Conservation (phyloP, 2,329 filamentous ascomycete genomes). For the Tolypocladium cylindrosporum region DNA sequence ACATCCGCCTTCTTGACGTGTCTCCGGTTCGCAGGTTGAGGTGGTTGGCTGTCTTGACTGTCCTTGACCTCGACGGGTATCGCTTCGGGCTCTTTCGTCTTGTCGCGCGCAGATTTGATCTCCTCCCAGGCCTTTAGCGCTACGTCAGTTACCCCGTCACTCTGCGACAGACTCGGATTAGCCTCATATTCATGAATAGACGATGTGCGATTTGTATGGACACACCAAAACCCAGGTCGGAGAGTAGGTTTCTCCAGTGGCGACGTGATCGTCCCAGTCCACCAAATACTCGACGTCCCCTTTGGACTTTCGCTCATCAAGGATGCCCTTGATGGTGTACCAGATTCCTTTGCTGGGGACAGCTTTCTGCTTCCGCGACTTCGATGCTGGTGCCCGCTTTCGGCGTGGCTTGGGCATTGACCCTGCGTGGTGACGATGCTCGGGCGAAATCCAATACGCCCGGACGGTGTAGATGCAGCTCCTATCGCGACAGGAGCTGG, state of each 20-base stretch:
- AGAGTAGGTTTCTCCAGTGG: conserved; percentile 20
- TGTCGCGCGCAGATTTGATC: conserved; percentile 9
- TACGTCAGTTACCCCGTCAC: conserved; percentile 18
- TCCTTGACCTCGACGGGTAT: conserved; percentile 4
- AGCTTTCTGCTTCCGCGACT: conserved; percentile 8
- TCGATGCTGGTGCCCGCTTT: conserved; percentile 9
- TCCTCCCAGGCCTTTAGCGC: conserved; percentile 23
- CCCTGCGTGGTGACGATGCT: conserved; percentile 5
- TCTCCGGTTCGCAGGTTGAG: conserved; percentile 17
- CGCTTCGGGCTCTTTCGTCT: background rate
- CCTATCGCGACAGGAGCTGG: background rate
- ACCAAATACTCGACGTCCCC: conserved; percentile 23
- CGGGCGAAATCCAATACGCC: background rate
- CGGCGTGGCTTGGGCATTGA: conserved; percentile 23
- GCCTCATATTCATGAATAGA: conserved; percentile 4
- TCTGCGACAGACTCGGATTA: conserved; percentile 12
- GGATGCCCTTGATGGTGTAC: conserved; percentile 23
- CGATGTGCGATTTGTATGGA: background rate
- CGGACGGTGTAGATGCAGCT: background rate
- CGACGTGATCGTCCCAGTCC: conserved; percentile 24
- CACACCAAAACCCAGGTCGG: conserved; percentile 21
- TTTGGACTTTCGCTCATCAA: conserved; percentile 20
- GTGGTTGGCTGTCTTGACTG: conserved; percentile 14
- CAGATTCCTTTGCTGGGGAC: conserved; percentile 15
- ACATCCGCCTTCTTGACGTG: conserved; percentile 8